Base-by-base conservation (phyloP, 164 flowering plant species). In the Nymphaea colorata region DNA sequence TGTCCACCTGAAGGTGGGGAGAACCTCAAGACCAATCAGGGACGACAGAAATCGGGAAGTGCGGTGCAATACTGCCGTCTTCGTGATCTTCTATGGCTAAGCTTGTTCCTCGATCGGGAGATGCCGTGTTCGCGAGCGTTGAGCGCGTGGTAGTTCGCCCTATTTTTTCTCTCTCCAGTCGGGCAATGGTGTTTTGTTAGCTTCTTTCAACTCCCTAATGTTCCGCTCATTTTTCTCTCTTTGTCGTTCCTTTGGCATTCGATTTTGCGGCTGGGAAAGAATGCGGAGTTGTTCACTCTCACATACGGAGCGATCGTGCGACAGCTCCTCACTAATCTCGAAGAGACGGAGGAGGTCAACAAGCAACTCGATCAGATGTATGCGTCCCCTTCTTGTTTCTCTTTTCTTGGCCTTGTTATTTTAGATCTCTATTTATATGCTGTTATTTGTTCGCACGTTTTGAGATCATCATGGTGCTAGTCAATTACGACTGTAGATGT, bases 341-440 rank as follows among this genome's bases (percentile, higher is more conserved):
- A 93, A 72, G 97, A 91, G 75, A 96, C 91, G 8, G 98, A 89
- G 65, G 96, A 89, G 77, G 97, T 91, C 68, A 93, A 89, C 79
- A 91, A 93, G 72, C 98, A 91, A 79, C 96, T 93, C 10, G 96
- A 93, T 82, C 95, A 90, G 72, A 93, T 93, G 95, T 93, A 84
- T 10, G 18, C 5, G 64, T 51, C 66, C 12, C 57, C 4, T 5
- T 10, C 53, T 42, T 63, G 67, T 3, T 14, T 44, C 41, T 18
- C 41, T 55, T 57, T 45, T 17, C 42, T n/a, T 43, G 16, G 14
- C 25, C 41, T 68, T 55, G 5, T 44, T n/a, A 43, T 43, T 57
- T 59, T 61, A 7, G 16, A 61, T 61, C 4, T 61, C 55, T 25
- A 1, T 25, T 25, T 25, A 25, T 25, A 25, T 25, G 36, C 36